Conservation (phyloP, 2,329 filamentous ascomycete species). For the Penicillium sp. region DNA sequence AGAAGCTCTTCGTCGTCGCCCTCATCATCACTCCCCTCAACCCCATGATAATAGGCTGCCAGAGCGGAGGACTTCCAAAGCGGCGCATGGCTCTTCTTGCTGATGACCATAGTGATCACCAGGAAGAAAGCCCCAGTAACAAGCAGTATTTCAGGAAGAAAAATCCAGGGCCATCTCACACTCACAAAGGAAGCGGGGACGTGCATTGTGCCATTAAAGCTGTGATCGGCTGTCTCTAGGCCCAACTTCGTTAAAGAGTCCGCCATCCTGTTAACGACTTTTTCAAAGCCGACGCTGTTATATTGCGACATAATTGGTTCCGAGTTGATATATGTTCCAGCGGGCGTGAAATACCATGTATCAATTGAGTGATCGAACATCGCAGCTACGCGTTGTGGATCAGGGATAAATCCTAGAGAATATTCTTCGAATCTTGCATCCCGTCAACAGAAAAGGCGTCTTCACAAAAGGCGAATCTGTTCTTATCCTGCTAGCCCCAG, state of each 20-base stretch:
- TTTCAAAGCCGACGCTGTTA: background rate
- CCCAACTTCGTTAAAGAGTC: background rate
- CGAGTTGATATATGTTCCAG: too few species aligned
- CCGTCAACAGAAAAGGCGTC: too few species aligned
- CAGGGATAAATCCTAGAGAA: background rate
- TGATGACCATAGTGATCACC: background rate
- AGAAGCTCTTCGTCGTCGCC: background rate
- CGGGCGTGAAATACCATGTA: too few species aligned
- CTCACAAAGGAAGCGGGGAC: background rate
- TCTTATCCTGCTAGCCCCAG: background rate
- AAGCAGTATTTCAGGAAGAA: background rate
- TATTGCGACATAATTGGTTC: too few species aligned
- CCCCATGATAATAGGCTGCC: slow-evolving; percentile 1
- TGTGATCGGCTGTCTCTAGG: background rate
- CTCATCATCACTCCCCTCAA: background rate
- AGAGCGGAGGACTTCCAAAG: slow-evolving; percentile 6
- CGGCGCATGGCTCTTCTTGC: background rate
- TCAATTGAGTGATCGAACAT: background rate
- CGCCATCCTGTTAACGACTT: background rate
- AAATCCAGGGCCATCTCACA: background rate
- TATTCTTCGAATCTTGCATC: background rate
- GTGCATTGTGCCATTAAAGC: background rate
- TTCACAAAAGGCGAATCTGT: background rate
- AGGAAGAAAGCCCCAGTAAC: background rate
- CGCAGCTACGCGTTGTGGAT: background rate